Evolutionary conservation across 441 rosid genomes (phyloP).

Genomic region (Populus trichocarpa): DNA sequence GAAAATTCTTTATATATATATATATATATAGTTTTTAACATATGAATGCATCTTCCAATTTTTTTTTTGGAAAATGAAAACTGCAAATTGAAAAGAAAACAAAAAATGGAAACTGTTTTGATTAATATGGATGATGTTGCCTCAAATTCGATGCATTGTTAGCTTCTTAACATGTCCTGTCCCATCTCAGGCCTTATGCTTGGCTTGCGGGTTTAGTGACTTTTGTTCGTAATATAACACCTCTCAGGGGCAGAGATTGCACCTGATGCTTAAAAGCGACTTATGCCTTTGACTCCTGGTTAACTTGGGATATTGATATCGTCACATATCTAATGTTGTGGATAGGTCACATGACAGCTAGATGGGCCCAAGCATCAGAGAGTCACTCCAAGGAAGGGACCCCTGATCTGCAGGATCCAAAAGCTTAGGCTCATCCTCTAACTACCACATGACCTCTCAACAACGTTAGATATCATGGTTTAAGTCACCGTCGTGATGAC

Average conservation of each 20-base stretch:
- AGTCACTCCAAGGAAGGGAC: neutral
- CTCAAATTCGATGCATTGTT: neutral
- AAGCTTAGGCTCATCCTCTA: neutral
- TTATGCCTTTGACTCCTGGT: neutral
- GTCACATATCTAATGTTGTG: neutral
- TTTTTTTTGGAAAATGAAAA: neutral
- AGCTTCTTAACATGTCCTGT: neutral
- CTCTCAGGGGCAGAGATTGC: neutral
- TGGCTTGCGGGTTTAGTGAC: neutral
- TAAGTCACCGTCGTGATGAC: neutral
- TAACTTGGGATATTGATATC: neutral
- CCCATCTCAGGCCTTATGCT: neutral
- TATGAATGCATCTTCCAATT: neutral
- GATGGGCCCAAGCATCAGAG: neutral
- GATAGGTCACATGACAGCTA: neutral
- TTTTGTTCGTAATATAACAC: neutral
- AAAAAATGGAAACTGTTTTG: neutral
- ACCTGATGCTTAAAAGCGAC: neutral
- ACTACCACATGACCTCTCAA: neutral
- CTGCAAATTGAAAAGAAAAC: neutral
- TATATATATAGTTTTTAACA: neutral
- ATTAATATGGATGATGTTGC: neutral
- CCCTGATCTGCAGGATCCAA: neutral
- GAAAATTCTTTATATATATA: neutral
- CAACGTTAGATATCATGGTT: neutral